phyloP scores from a whole-genome alignment of 495 filamentous ascomycete species.

The Apodospora peruviana region DNA sequence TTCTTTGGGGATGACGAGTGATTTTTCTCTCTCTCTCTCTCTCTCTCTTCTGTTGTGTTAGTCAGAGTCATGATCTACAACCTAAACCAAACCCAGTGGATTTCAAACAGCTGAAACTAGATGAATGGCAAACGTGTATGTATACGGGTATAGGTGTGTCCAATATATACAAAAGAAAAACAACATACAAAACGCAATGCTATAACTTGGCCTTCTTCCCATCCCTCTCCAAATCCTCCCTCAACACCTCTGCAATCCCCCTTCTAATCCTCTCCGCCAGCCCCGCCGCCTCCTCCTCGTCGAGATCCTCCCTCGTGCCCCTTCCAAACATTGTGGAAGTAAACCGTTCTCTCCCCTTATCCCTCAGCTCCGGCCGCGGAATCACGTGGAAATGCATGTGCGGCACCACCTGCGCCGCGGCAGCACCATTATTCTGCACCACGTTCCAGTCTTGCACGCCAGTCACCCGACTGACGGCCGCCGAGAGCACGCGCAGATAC shows the following conservation, averaged over 20 bases:
- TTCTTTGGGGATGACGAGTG: constrained; percentile 82
- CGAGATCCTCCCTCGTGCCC: constrained; percentile 74
- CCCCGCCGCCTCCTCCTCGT: constrained; percentile 71
- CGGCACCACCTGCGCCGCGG: constrained; percentile 84
- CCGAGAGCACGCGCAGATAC: constrained; percentile 70
- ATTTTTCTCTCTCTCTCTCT: too few species aligned
- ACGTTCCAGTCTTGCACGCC: constrained; percentile 80
- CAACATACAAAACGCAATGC: not conserved
- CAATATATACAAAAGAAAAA: too few species aligned
- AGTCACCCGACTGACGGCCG: constrained; percentile 58
- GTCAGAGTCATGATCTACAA: too few species aligned
- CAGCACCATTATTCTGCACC: constrained; percentile 87
- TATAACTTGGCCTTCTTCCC: constrained; percentile 44
- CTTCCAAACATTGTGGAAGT: constrained; percentile 74
- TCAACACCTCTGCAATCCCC: constrained; percentile 48
- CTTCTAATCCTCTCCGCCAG: constrained; percentile 59
- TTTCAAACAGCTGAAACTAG: too few species aligned
- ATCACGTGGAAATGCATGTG: constrained; percentile 94
- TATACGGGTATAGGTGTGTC: too few species aligned
- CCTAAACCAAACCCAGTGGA: too few species aligned
- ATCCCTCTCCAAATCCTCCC: constrained; percentile 34
- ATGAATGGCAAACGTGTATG: too few species aligned
- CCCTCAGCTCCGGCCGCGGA: constrained; percentile 56
- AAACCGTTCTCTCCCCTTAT: constrained; percentile 45
- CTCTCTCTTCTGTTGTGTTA: too few species aligned